Conservation (phyloP, 495 filamentous ascomycete species). For the Lasiosphaeriaceae sp. region DNA sequence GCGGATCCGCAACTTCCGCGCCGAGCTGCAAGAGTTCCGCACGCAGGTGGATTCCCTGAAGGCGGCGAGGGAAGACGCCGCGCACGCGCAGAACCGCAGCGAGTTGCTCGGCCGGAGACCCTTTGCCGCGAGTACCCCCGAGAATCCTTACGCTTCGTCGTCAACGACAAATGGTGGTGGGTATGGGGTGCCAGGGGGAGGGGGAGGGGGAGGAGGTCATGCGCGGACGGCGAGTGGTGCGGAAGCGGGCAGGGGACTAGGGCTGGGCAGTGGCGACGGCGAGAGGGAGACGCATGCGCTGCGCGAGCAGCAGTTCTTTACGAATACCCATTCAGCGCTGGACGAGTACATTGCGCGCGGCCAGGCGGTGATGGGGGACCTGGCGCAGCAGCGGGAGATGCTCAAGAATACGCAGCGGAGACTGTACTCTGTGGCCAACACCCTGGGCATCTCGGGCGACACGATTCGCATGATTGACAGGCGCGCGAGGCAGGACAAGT, state of each 20-base stretch:
- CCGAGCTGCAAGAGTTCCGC: constrained; percentile 75
- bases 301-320: constrained; percentile 84
- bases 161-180: constrained; percentile 48
- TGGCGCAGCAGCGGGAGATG: constrained; percentile 88
- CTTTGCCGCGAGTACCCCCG: constrained; percentile 80
- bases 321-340: constrained; percentile 70
- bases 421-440: constrained; percentile 91
- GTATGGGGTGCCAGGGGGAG: constrained; percentile 23
- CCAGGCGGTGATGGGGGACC: constrained; percentile 80
- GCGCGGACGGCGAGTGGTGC: constrained; percentile 26
- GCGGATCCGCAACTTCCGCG: constrained; percentile 78
- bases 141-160: constrained; percentile 97
- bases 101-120: constrained; percentile 91
- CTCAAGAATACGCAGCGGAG: constrained; percentile 88
- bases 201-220: constrained; percentile 23
- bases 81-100: constrained; percentile 65
- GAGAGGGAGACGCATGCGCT: constrained; percentile 78
- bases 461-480: constrained; percentile 95
- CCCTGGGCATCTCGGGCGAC: constrained; percentile 87
- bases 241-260: constrained; percentile 32
- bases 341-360: constrained; percentile 94
- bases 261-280: constrained; percentile 53
- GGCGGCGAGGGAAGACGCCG: constrained; percentile 67
- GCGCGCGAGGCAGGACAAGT: constrained; percentile 90
- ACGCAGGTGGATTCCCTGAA: constrained; percentile 73